A percentile compares a stretch with the other conserved stretches of the same genome.
These are phyloP conservation scores for Hura crepitans DNA, from an alignment of 441 rosid genomes.

Conservation along the genomic window DNA sequence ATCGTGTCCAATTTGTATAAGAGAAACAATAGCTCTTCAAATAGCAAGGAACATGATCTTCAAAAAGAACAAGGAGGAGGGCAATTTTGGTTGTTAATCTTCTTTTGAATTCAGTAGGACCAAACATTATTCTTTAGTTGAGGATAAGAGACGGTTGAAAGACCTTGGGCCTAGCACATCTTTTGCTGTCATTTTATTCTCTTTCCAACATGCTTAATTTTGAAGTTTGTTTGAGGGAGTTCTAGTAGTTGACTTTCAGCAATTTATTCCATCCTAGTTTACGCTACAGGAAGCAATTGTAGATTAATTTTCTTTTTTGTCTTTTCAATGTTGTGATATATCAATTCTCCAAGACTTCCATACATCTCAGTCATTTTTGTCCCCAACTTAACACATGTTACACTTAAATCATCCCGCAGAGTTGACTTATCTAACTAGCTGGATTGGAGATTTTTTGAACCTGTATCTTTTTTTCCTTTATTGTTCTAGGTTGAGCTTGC, in stretches of 20 bases:
- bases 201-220: not conserved
- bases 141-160: not conserved
- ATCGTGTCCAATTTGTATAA: not conserved
- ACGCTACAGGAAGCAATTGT: not conserved
- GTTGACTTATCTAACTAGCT: not conserved
- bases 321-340: not conserved
- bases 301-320: not conserved
- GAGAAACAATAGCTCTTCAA: not conserved
- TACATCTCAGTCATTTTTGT: not conserved
- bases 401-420: not conserved
- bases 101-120: not conserved
- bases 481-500: constrained; percentile 53
- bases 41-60: not conserved
- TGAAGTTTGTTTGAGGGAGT: not conserved
- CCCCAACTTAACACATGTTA: not conserved
- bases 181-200: not conserved
- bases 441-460: not conserved
- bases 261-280: not conserved
- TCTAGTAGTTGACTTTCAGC: not conserved
- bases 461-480: constrained; percentile 5
- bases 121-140: not conserved
- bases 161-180: not conserved
- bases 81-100: not conserved
- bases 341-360: not conserved
- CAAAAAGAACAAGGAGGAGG: not conserved